Conservation (phyloP, 495 filamentous ascomycete species). For the Lepraria neglecta region DNA sequence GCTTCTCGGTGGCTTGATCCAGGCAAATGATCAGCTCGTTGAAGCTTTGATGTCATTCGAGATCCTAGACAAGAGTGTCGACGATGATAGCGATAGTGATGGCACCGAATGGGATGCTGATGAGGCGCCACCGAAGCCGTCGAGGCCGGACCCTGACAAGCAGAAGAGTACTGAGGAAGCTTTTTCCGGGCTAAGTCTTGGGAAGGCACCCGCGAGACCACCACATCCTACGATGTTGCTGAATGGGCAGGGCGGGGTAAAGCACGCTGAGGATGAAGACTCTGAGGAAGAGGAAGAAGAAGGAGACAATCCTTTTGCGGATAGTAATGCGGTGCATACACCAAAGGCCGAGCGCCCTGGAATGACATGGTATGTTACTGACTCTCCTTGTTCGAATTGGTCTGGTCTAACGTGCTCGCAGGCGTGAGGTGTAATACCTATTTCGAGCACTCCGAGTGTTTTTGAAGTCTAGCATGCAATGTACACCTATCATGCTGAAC, state of each 20-base stretch:
- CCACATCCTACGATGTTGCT: constrained; percentile 20
- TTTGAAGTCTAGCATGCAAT: not conserved
- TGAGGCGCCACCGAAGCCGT: constrained; percentile 35
- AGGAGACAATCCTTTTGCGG: constrained; percentile 72
- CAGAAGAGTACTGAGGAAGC: constrained; percentile 30
- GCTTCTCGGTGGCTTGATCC: constrained; percentile 71
- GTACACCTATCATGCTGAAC: not conserved
- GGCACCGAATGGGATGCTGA: constrained; percentile 48
- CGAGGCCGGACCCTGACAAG: constrained; percentile 20
- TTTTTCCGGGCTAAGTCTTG: constrained; percentile 42
- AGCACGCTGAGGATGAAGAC: constrained; percentile 40
- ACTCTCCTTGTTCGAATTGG: not conserved
- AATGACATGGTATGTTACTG: constrained; percentile 45
- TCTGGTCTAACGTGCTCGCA: not conserved
- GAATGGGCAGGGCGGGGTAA: constrained; percentile 19
- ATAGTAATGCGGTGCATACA: constrained; percentile 64
- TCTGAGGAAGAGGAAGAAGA: constrained; percentile 52
- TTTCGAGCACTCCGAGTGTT: no score
- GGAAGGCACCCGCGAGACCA: constrained; percentile 37
- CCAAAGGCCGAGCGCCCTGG: constrained; percentile 48
- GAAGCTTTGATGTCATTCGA: constrained; percentile 92
- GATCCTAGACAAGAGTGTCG: constrained; percentile 88
- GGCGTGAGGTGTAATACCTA: constrained; percentile 4
- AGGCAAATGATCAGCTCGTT: constrained; percentile 80
- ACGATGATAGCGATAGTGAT: constrained; percentile 94